Conservation (phyloP, 2,329 filamentous ascomycete species). For the Meredithiella fracta region DNA sequence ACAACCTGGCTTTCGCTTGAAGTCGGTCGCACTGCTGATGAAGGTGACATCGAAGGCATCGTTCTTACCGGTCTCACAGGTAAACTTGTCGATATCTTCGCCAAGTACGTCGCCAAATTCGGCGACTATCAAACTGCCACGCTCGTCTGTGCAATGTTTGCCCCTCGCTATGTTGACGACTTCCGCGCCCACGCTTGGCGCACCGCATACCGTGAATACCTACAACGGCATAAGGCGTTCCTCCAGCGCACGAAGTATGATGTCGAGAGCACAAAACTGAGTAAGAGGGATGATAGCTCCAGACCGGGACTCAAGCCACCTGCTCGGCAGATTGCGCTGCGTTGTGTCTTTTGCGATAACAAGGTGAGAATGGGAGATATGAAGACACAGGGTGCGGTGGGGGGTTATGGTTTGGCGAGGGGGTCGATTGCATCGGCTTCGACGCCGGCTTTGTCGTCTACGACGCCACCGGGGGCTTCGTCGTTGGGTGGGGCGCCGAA, state of each 20-base stretch:
- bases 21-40: constrained; percentile 37
- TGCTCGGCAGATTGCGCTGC: constrained; percentile 53
- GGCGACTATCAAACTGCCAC: constrained; percentile 66
- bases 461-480: not conserved
- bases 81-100: constrained; percentile 55
- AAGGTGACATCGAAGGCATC: constrained; percentile 52
- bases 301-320: constrained; percentile 46
- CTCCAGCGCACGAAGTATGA: constrained; percentile 63
- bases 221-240: constrained; percentile 57
- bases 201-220: constrained; percentile 51
- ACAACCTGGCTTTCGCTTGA: constrained; percentile 52
- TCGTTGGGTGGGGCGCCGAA: not conserved
- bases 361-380: constrained; percentile 25
- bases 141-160: constrained; percentile 55
- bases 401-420: not conserved
- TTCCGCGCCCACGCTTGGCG: constrained; percentile 61
- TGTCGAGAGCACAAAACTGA: constrained; percentile 55
- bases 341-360: constrained; percentile 61
- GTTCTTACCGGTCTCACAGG: constrained; percentile 64
- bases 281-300: constrained; percentile 40
- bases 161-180: constrained; percentile 62
- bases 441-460: constrained; percentile 6
- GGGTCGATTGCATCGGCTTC: not conserved
- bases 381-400: not conserved
- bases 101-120: constrained; percentile 58